These are phyloP conservation scores for Raphanus sativus DNA, from an alignment of 345 rosid genomes.

Conservation along the genomic window DNA sequence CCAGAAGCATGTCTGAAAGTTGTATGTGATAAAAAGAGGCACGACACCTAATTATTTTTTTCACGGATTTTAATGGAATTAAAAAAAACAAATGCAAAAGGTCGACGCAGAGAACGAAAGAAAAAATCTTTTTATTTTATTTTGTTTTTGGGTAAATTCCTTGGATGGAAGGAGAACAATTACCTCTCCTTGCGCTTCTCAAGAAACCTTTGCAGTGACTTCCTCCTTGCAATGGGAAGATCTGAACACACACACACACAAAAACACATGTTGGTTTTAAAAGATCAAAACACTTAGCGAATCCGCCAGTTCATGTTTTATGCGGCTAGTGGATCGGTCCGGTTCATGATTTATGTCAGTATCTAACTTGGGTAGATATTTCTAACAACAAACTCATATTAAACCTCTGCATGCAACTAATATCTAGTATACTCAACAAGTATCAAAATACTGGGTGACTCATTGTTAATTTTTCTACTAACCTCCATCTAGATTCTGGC, in stretches of 20 bases:
- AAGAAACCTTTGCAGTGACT: slow-evolving; percentile 78
- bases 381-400: background rate
- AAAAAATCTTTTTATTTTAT: background rate
- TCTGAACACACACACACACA: slow-evolving; percentile 38
- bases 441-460: background rate
- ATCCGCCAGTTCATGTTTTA: background rate
- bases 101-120: background rate
- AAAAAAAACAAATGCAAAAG: background rate
- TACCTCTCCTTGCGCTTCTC: slow-evolving; percentile 95
- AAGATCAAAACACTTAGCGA: background rate
- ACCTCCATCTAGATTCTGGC: slow-evolving; percentile 60
- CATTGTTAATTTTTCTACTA: background rate
- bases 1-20: background rate
- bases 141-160: slow-evolving; percentile 5
- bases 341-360: background rate
- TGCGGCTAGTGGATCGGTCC: background rate
- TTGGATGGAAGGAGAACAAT: slow-evolving; percentile 24
- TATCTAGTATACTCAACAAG: background rate
- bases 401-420: slow-evolving; percentile 1
- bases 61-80: background rate
- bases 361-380: background rate
- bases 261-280: background rate
- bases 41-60: background rate
- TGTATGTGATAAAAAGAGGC: background rate
- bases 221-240: slow-evolving; percentile 68